Percentiles rank a stretch among this genome's conserved stretches.
These are phyloP conservation scores for Epichloe scottii DNA, from an alignment of 2,329 filamentous ascomycete species.

Conservation along the genomic window DNA sequence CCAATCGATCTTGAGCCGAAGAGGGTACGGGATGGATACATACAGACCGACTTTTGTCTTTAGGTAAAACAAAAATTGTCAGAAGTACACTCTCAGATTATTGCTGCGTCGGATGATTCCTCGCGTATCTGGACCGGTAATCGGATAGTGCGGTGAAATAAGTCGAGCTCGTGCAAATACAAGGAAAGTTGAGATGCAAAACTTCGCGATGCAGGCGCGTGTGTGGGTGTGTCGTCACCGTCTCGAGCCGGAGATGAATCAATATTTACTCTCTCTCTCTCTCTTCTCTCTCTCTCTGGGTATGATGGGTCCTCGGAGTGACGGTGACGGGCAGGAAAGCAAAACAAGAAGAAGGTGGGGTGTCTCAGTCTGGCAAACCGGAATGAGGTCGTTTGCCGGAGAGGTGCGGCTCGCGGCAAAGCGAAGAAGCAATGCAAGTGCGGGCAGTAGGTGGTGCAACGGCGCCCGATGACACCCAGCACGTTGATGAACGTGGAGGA, in stretches of 20 bases:
- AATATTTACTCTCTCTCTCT: too few species aligned
- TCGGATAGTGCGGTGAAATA: not conserved
- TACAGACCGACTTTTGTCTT: slow-evolving; percentile 3
- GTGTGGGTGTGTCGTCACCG: not conserved
- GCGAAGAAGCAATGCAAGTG: not conserved
- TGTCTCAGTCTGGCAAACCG: not conserved
- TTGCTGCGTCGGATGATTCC: not conserved
- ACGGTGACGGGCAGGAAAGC: not conserved
- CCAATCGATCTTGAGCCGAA: slow-evolving; percentile 7
- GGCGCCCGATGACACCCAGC: not conserved
- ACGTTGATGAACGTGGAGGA: not conserved
- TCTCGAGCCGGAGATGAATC: not conserved
- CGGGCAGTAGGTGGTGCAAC: not conserved
- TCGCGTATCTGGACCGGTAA: too few species aligned
- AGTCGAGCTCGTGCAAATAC: not conserved
- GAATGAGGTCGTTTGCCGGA: not conserved
- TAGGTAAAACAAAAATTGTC: too few species aligned
- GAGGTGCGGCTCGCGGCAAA: slow-evolving; percentile 1
- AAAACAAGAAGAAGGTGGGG: not conserved
- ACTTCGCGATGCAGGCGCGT: not conserved
- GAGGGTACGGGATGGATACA: slow-evolving; percentile 6
- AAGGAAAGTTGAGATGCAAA: not conserved
- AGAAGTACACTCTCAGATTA: too few species aligned
- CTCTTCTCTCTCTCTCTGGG: not conserved
- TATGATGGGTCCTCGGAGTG: not conserved